Percentiles rank a stretch among this genome's conserved stretches.
phyloP scores from a whole-genome alignment of 208 protist genomes.

The Entamoeba invadens region DNA sequence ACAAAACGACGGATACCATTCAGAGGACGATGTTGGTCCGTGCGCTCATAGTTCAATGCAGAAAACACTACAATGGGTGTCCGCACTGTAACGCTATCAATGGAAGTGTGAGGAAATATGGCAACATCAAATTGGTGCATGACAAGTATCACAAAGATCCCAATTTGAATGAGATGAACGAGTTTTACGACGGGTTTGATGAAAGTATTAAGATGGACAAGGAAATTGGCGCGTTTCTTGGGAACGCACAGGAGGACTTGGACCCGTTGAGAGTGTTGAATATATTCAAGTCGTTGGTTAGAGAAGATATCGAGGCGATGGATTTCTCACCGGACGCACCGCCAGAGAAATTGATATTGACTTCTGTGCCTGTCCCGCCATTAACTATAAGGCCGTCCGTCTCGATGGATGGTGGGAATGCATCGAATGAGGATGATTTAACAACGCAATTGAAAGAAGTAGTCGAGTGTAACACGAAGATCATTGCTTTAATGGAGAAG shows the following conservation, averaged over 20 bases:
- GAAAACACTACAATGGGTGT: slow-evolving; percentile 9
- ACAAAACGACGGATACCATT: slow-evolving; percentile 7
- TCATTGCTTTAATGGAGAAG: slow-evolving; percentile 33
- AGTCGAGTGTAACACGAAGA: slow-evolving; percentile 48
- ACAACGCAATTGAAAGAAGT: slow-evolving; percentile 79
- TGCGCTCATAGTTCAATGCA: neutral
- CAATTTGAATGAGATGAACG: slow-evolving; percentile 54
- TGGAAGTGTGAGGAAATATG: slow-evolving; percentile 35
- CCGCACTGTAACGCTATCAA: slow-evolving; percentile 70
- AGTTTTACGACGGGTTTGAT: slow-evolving; percentile 58
- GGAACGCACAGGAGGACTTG: slow-evolving; percentile 67
- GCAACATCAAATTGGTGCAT: slow-evolving; percentile 54
- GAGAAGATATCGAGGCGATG: slow-evolving; percentile 68
- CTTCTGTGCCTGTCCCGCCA: slow-evolving; percentile 77
- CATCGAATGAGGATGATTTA: slow-evolving; percentile 90
- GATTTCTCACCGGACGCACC: slow-evolving; percentile 58
- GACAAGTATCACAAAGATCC: slow-evolving; percentile 30
- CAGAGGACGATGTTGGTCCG: neutral
- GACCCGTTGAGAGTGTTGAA: slow-evolving; percentile 62
- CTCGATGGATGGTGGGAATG: neutral
- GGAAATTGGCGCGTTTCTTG: slow-evolving; percentile 30
- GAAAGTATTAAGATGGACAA: slow-evolving; percentile 49
- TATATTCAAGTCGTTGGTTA: slow-evolving; percentile 70
- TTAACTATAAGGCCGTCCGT: slow-evolving; percentile 81
- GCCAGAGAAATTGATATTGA: slow-evolving; percentile 68